Evolutionary conservation across 2,329 filamentous ascomycete species (phyloP).

Genomic region (Arthrobotrys megalospora): DNA sequence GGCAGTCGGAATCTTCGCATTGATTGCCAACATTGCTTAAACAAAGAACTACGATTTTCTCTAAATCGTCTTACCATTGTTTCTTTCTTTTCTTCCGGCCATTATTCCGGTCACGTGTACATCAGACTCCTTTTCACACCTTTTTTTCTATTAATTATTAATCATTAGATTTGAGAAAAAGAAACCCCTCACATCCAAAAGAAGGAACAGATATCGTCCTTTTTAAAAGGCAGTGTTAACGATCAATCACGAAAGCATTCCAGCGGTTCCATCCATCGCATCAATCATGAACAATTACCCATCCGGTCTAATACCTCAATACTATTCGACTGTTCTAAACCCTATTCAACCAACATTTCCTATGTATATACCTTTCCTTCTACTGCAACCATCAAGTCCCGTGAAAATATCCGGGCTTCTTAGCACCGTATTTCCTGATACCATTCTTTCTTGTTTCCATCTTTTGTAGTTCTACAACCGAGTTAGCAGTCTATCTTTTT

Average conservation of each 20-base stretch:
- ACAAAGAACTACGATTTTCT: neutral
- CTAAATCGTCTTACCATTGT: neutral
- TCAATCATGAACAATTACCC: conserved; percentile 5
- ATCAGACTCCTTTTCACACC: conserved; percentile 26
- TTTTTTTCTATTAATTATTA: conserved; percentile 31
- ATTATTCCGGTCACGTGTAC: conserved; percentile 28
- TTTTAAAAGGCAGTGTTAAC: conserved; percentile 25
- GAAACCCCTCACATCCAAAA: conserved; percentile 5
- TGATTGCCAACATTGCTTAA: conserved; percentile 57
- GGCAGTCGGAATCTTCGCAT: conserved; percentile 40
- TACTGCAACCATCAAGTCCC: neutral
- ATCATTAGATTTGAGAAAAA: conserved; percentile 24
- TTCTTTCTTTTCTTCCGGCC: conserved; percentile 23
- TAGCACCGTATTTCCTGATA: neutral
- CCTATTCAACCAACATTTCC: neutral
- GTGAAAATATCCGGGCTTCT: neutral
- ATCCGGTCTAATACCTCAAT: neutral
- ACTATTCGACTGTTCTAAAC: neutral
- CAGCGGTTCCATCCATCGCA: neutral
- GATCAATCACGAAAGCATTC: conserved; percentile 28
- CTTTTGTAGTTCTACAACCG: neutral
- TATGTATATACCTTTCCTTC: conserved; percentile 13
- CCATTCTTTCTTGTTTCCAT: neutral
- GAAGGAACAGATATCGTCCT: neutral
- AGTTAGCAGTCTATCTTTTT: conserved; percentile 2